A percentile compares a stretch with the other conserved stretches of the same genome.
These are phyloP conservation scores for Pseudozyma pruni DNA, from an alignment of 1,284 basidiomycete genomes.

Conservation along the genomic window DNA sequence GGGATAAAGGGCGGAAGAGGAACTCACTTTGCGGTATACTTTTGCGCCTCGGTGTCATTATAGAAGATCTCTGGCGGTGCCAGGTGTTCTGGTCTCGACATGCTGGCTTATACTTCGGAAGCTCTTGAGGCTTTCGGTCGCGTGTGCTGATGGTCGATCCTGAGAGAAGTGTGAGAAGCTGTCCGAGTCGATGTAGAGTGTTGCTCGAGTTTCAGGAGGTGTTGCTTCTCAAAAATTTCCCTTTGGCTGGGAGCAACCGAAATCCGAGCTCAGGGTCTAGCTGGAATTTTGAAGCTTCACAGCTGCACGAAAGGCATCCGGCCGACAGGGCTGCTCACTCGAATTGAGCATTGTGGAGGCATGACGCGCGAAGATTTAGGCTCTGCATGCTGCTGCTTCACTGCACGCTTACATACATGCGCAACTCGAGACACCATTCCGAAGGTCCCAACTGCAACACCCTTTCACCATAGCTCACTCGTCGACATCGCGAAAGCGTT, in stretches of 20 bases:
- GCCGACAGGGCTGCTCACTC: constrained; percentile 19
- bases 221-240: constrained; percentile 44
- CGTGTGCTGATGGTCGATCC: no score
- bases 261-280: constrained; percentile 21
- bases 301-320: background rate
- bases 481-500: no score
- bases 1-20: background rate
- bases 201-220: no score
- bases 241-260: constrained; percentile 4
- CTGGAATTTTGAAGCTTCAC: no score
- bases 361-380: constrained; percentile 10
- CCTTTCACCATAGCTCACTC: no score
- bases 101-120: constrained; percentile 67
- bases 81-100: constrained; percentile 94
- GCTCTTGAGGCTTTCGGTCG: no score
- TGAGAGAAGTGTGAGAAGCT: no score
- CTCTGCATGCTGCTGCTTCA: background rate
- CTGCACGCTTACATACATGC: constrained; percentile 42
- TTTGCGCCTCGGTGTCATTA: constrained; percentile 91
- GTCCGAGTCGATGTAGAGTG: no score
- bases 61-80: constrained; percentile 99
- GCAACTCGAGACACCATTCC: no score
- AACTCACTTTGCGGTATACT: constrained; percentile 92
- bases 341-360: constrained; percentile 23
- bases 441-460: no score